Conservation (phyloP, 345 rosid genomes). For the Fremontodendron californicum region DNA sequence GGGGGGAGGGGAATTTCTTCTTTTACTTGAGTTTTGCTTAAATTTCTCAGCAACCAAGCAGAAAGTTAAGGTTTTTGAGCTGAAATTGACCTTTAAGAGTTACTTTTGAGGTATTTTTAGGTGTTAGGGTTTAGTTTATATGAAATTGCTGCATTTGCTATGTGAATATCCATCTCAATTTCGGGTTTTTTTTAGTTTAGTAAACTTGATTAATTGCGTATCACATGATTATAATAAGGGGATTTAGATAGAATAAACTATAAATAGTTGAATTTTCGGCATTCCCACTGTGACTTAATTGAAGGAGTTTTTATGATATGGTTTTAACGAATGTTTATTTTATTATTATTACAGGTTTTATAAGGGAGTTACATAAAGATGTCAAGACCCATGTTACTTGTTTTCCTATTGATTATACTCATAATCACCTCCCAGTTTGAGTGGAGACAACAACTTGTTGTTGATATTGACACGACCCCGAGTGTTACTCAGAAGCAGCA, state of each 20-base stretch:
- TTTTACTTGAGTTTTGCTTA: background rate
- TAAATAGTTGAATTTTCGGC: background rate
- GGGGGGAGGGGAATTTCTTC: background rate
- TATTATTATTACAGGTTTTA: constrained; percentile 30
- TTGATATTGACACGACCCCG: constrained; percentile 51
- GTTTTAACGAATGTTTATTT: background rate
- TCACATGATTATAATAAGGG: background rate
- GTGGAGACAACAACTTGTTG: constrained; percentile 81
- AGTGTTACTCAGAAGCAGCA: constrained; percentile 52
- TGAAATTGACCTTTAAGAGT: background rate
- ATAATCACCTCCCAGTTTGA: constrained; percentile 87
- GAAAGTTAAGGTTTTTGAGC: background rate
- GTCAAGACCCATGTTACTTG: constrained; percentile 76
- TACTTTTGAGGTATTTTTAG: background rate
- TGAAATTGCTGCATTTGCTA: background rate
- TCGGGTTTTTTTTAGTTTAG: background rate
- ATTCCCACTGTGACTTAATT: background rate
- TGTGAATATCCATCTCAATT: background rate
- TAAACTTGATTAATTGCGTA: background rate
- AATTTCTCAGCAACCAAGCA: background rate
- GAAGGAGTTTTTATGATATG: background rate
- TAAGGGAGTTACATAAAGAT: constrained; percentile 36
- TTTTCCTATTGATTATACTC: constrained; percentile 66
- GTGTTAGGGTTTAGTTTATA: background rate
- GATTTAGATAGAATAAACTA: background rate